phyloP scores from a whole-genome alignment of 1,284 basidiomycete species.

The Fomitopsis betulina region DNA sequence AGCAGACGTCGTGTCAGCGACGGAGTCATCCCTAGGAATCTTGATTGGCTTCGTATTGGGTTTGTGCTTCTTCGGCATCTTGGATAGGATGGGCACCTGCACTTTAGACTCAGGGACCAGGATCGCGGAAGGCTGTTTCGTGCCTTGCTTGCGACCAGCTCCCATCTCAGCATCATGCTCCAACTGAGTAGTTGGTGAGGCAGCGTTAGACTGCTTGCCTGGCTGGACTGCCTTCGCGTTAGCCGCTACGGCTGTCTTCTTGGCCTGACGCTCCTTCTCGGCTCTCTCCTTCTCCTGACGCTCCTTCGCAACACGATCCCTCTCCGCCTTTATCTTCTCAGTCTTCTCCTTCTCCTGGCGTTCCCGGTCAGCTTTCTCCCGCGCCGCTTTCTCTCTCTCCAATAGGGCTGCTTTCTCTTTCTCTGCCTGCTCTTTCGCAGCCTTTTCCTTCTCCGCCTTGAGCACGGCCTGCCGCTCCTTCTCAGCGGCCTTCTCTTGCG shows the following conservation, averaged over 20 bases:
- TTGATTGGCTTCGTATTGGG: conserved; percentile 56
- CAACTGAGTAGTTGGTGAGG: conserved; percentile 17
- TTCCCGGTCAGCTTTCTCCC: conserved; percentile 32
- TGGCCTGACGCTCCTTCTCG: conserved; percentile 32
- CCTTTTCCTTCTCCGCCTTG: conserved; percentile 33
- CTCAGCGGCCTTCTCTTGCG: conserved; percentile 39
- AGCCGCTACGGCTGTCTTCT: conserved; percentile 29
- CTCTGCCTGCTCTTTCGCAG: conserved; percentile 34
- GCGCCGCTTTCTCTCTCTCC: conserved; percentile 33
- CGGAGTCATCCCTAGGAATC: conserved; percentile 53
- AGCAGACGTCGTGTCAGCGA: conserved; percentile 37
- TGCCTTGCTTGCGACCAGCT: conserved; percentile 10
- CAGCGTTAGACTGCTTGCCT: conserved; percentile 3
- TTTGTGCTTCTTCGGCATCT: conserved; percentile 77
- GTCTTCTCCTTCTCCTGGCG: conserved; percentile 28
- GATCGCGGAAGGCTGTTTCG: conserved; percentile 14
- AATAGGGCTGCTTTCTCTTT: conserved; percentile 35
- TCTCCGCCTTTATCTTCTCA: conserved; percentile 23
- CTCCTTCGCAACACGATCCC: conserved; percentile 8
- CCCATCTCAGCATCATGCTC: conserved; percentile 13
- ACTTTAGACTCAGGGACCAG: conserved; percentile 31
- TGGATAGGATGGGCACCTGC: conserved; percentile 71
- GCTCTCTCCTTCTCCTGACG: conserved; percentile 14
- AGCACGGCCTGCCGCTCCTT: conserved; percentile 37
- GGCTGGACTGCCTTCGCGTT: conserved; percentile 21